These are phyloP conservation scores for Ramichloridium luteum DNA, from an alignment of 2,329 filamentous ascomycete species.

Conservation along the genomic window DNA sequence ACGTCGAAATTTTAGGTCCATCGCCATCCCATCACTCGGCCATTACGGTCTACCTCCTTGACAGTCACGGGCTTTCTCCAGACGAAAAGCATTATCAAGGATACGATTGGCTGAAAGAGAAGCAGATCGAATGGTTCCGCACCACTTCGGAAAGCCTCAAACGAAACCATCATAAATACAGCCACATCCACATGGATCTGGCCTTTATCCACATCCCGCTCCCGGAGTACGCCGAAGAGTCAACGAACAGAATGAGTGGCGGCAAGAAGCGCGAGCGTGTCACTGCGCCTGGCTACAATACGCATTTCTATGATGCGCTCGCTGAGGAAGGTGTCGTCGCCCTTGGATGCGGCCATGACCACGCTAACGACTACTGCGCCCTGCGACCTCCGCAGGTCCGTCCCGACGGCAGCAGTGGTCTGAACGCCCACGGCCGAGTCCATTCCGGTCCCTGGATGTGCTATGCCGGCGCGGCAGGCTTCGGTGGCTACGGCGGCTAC, in stretches of 20 bases:
- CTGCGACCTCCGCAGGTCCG: conserved; percentile 33
- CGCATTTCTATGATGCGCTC: conserved; percentile 81
- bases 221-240: conserved; percentile 64
- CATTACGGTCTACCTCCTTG: conserved; percentile 85
- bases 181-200: conserved; percentile 85
- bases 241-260: conserved; percentile 41
- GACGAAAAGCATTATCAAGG: conserved; percentile 80
- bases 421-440: conserved; percentile 1
- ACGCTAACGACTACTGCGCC: conserved; percentile 93
- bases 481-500: conserved; percentile 92
- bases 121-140: conserved; percentile 90
- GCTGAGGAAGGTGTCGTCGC: conserved; percentile 75
- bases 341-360: conserved; percentile 88
- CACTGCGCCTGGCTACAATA: conserved; percentile 81
- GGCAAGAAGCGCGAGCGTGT: conserved; percentile 72
- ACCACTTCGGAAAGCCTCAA: conserved; percentile 62
- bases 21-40: conserved; percentile 74
- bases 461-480: conserved; percentile 82
- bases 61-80: conserved; percentile 84
- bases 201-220: conserved; percentile 96
- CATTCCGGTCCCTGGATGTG: conserved; percentile 72
- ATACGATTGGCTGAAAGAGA: conserved; percentile 94
- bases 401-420: conserved; percentile 2
- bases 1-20: conserved; percentile 75
- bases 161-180: conserved; percentile 59